Base-by-base conservation (phyloP, 352 stramenopile species). In the Pythium plurisporium region DNA sequence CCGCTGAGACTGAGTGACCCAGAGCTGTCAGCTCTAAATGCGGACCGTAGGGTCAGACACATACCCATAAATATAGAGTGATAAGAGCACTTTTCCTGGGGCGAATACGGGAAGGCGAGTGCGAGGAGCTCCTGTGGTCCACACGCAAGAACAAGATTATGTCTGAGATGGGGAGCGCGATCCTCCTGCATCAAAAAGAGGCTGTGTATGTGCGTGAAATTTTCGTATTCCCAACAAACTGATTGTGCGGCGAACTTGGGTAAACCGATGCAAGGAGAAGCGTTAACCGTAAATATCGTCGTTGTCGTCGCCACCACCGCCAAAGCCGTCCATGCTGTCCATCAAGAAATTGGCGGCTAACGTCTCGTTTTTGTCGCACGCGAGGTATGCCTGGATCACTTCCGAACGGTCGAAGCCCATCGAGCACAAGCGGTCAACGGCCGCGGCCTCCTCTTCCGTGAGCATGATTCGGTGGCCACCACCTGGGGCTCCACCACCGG, bases 331-430 rank as follows among this genome's bases (percentile, higher is more conserved):
- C 72, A 82, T 81, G 67, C 77, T 94, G 76, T 99, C 96, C 87
- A 99, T 98, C 58, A 99, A 81, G 52, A 99, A 96, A 78, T 99
- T 99, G 23, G 97, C 97, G 15, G 97, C 97, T 65, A 99, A 81
- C 44, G 93, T 96, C 75, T 99, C 95, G 74, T 99, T 99, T 86
- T 99, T 99, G 85, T 99, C 97, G 68, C 97, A 99, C 33, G 96
- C 95, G 62, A 99, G 76, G 84, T 99, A 99, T 45, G 97, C 97
- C 77, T 99, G 96, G 55, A 97, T 89, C 19, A 92, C 95, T 65
- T 98, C 91, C 27, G 92, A 76, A 64, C 85, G 87, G 45, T 94
- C 79, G 62, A 97, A 97, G 19, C 89, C 87, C 69, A 97, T 87
- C 34, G 90, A 83, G 43, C 74, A 88, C 8, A 96, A 70, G 19